Percentiles rank a stretch among this genome's conserved stretches.
Conservation (phyloP, 1,284 basidiomycete species). For the Ganoderma leucocontextum region DNA sequence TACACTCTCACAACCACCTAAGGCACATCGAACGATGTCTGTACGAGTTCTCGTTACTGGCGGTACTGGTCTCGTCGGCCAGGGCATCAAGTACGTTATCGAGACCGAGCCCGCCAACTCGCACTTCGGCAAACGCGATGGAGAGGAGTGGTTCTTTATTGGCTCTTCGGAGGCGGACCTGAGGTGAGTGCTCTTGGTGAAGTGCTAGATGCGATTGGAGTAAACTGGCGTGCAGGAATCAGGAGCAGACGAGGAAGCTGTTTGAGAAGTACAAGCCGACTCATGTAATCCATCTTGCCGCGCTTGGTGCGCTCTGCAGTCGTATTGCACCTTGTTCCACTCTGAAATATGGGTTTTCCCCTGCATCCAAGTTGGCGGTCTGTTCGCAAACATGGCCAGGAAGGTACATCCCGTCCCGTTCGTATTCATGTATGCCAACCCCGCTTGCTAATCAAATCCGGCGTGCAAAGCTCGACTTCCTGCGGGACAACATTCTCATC, state of each 20-base stretch:
- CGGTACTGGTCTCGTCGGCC: slow-evolving; percentile 87
- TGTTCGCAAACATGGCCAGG: slow-evolving; percentile 92
- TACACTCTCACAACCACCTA: not conserved
- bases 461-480: slow-evolving; percentile 73
- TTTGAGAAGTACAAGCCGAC: slow-evolving; percentile 91
- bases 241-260: slow-evolving; percentile 67
- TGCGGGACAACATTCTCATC: slow-evolving; percentile 90
- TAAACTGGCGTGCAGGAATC: slow-evolving; percentile 54
- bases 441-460: not conserved
- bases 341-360: slow-evolving; percentile 10
- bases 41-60: slow-evolving; percentile 83
- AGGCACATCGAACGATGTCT: slow-evolving; percentile 25
- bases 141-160: slow-evolving; percentile 88
- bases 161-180: slow-evolving; percentile 81
- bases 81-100: slow-evolving; percentile 81
- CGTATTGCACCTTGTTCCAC: not conserved
- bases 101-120: slow-evolving; percentile 80
- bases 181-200: slow-evolving; percentile 53
- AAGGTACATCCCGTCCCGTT: slow-evolving; percentile 59
- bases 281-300: slow-evolving; percentile 91
- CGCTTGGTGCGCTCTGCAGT: slow-evolving; percentile 66
- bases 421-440: not conserved
- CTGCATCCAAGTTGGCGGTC: slow-evolving; percentile 73
- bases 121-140: slow-evolving; percentile 75
- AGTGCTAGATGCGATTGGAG: not conserved